Percentiles rank a stretch among this genome's conserved stretches.
Evolutionary conservation across 208 protist genomes (phyloP).

Genomic region (Acanthamoeba castellanii): DNA sequence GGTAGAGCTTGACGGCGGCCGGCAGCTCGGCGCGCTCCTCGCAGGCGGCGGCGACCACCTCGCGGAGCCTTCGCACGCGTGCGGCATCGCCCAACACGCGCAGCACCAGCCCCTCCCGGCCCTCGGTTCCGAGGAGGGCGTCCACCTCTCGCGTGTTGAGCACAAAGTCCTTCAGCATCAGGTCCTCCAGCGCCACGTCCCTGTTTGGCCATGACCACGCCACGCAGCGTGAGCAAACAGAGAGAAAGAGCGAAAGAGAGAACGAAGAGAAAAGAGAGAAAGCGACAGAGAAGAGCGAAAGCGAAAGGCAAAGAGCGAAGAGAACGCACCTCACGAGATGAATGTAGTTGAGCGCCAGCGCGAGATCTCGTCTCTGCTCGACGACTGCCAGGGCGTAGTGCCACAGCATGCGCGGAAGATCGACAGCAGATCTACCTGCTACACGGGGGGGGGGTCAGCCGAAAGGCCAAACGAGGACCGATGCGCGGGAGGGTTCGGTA

Average conservation of each 20-base stretch:
- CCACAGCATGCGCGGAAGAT: conserved; percentile 63
- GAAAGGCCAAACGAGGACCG: background rate
- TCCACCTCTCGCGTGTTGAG: conserved; percentile 31
- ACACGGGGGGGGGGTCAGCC: background rate
- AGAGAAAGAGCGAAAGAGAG: too few species aligned
- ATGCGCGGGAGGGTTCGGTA: background rate
- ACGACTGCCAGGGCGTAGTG: conserved; percentile 35
- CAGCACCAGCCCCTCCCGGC: background rate
- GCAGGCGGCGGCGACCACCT: conserved; percentile 1
- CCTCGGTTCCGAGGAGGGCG: conserved; percentile 15
- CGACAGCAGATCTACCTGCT: background rate
- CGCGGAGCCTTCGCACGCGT: background rate
- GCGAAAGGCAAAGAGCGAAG: too few species aligned
- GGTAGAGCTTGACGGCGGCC: conserved; percentile 54
- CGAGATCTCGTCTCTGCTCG: conserved; percentile 9
- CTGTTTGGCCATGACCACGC: background rate
- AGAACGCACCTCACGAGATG: background rate
- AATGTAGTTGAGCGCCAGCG: conserved; percentile 7
- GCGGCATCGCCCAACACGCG: background rate
- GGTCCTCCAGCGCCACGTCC: background rate
- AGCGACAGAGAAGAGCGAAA: too few species aligned
- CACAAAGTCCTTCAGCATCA: conserved; percentile 21
- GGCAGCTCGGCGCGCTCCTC: conserved; percentile 9
- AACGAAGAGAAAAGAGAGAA: too few species aligned
- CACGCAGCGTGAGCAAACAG: too few species aligned